Evolutionary conservation across 202 grass and related monocot genomes (phyloP), one percentile per base, ranked within the genome.

Genomic region (Musa balbisiana): DNA sequence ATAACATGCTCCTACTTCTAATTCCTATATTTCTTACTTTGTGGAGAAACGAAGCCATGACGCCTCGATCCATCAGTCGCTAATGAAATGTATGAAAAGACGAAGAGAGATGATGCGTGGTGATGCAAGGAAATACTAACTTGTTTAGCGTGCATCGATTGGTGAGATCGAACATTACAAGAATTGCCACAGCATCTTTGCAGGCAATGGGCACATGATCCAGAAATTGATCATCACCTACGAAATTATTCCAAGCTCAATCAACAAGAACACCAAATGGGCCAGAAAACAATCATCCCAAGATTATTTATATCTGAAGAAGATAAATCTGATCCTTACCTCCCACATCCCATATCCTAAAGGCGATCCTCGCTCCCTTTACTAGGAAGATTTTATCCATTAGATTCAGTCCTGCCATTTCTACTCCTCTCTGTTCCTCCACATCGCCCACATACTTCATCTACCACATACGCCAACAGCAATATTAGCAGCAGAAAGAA

Each of bases 161-260:
- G 11, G 82, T 84, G 59, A 84, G 82, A 84, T 84, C 82, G 51
- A 84, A 84, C 77, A 84, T 84, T 33, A 84, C 49, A 69, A 84
- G 52, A 51, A 80, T 70, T 0, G 82, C 82, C 33, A 52, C 69
- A 10, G 82, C 71, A 68, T 75, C 82, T 80, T 79, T 76, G 22
- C 82, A 84, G 20, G 77, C 76, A 11, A 68, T 67, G 2, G 71
- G 68, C 2, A 80, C 22, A 25, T 84, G 59, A 62, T 74, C 53
- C 1, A 59, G 27, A 23, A 27, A 73, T 21, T 74, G 63, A 24
- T 74, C 50, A 56, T 74, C 77, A 14, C 74, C 74, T 76, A 22
- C 60, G 20, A 5, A 62, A 21, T 43, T 6, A 21, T 43, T 6
- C 33, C 33, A 43, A 43, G 33, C 33, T 6, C 5, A 43, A 43